phyloP scores from a whole-genome alignment of 2,329 filamentous ascomycete species.

The Paramyrothecium sp. region DNA sequence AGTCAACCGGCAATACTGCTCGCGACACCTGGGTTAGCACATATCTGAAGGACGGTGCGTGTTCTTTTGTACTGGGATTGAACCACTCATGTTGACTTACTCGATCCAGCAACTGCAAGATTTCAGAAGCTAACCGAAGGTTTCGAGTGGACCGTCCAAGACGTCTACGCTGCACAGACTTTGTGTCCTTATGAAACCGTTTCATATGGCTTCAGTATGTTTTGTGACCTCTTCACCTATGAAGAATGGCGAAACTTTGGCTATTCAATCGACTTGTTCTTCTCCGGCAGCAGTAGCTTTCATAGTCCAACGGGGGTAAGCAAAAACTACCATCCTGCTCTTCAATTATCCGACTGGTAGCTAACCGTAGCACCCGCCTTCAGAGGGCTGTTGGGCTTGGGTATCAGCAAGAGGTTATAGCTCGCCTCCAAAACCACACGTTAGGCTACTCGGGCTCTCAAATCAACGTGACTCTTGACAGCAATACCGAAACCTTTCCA shows the following conservation, averaged over 20 bases:
- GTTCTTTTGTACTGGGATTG: too few relatives aligned
- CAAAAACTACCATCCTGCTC: too few relatives aligned
- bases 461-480: slow-evolving; percentile 70
- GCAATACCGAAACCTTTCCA: slow-evolving; percentile 67
- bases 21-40: slow-evolving; percentile 57
- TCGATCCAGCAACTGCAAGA: slow-evolving; percentile 55
- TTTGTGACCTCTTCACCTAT: slow-evolving; percentile 73
- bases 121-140: slow-evolving; percentile 54
- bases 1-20: slow-evolving; percentile 51
- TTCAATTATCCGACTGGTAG: too few relatives aligned
- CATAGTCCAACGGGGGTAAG: slow-evolving; percentile 60
- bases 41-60: slow-evolving; percentile 64
- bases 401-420: slow-evolving; percentile 71
- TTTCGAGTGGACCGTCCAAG: slow-evolving; percentile 62
- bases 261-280: slow-evolving; percentile 68
- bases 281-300: slow-evolving; percentile 61
- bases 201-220: slow-evolving; percentile 71
- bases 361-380: not conserved
- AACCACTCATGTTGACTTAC: too few relatives aligned
- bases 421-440: slow-evolving; percentile 67
- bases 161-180: slow-evolving; percentile 67
- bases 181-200: slow-evolving; percentile 78
- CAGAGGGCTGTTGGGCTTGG: slow-evolving; percentile 70
- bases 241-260: slow-evolving; percentile 72
- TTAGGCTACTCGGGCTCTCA: slow-evolving; percentile 56